Evolutionary conservation across 1,284 basidiomycete genomes (phyloP), one percentile per base, ranked within the genome.

Genomic region (Puccinia triticina): DNA sequence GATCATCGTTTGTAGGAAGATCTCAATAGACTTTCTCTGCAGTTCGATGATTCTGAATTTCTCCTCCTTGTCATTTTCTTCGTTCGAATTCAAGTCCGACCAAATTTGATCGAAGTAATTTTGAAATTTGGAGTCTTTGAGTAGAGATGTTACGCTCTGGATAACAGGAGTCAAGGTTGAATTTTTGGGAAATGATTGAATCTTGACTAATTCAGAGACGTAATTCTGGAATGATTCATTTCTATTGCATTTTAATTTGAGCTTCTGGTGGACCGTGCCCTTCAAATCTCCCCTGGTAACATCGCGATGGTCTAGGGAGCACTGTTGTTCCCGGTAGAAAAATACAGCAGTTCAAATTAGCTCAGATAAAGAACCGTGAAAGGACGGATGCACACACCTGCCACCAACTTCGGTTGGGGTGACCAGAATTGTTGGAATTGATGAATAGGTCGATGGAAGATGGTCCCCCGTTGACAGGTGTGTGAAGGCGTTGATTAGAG

Each of bases 101-200:
- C 71, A 73, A 16, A 73, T 73, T 57, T 73, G 48, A 73, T 73
- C 48, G 34, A 73, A 73, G 37, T 53, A 53, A 40, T 57, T 40
- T 73, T 57, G 48, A 26, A 73, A 73, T 23, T 57, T 73, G 50
- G 18, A 37, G 32, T 73, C 53, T 73, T 73, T 4, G 2, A 73
- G 48, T 5, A 73, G 32, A 23, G 48, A 53, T 21, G 7, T 73
- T 12, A 55, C 2, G 37, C n/a, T 46, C 29, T 2, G 32, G 21
- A 23, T 50, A 14, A 37, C 10, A 26, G 23, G 14, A 2, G 32
- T 32, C 21, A 48, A 23, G 26, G 66, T 48, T 14, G 66, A 29
- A n/a, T 16, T 50, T 26, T 37, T 72, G n/a, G 71, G 55, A 34
- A 46, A 55, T 5, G 48, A 40, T 57, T 55, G 71, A 11, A 55